A percentile compares a stretch with the other conserved stretches of the same genome.
phyloP scores from a whole-genome alignment of 179 eudicot species.

The Camellia oleifera region DNA sequence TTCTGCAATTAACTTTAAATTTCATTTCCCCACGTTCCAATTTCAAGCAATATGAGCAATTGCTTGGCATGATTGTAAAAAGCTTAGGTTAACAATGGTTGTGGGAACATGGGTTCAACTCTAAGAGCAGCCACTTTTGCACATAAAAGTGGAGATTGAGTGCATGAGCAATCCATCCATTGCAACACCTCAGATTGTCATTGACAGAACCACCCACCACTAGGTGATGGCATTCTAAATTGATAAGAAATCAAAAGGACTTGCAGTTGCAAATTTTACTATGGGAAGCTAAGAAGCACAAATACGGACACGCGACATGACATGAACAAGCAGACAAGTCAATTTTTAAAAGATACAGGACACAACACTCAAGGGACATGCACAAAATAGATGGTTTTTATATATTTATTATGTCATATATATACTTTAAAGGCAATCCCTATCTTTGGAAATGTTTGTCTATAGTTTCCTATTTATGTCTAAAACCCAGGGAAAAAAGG shows the following conservation, averaged over 20 bases:
- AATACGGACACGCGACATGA: too few relatives aligned
- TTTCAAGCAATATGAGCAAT: not conserved
- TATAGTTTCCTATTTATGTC: too few relatives aligned
- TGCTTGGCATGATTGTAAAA: not conserved
- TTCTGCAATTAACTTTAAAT: not conserved
- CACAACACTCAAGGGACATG: too few relatives aligned
- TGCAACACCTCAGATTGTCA: not conserved
- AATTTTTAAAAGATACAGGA: too few relatives aligned
- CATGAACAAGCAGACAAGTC: too few relatives aligned
- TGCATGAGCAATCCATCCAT: not conserved
- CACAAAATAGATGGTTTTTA: too few relatives aligned
- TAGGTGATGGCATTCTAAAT: not conserved
- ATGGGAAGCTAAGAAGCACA: not conserved
- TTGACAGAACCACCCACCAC: not conserved
- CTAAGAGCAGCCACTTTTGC: not conserved
- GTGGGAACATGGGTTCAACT: not conserved
- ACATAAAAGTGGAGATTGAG: not conserved
- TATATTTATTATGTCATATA: too few relatives aligned
- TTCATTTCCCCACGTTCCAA: not conserved
- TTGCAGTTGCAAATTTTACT: not conserved
- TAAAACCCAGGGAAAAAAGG: too few relatives aligned
- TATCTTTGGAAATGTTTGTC: too few relatives aligned
- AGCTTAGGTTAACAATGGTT: not conserved
- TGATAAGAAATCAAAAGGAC: not conserved
- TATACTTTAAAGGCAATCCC: too few relatives aligned